Evolutionary conservation across 768 basidiomycete genomes (phyloP), one percentile per base, ranked within the genome.

Genomic region (Epithele typhae): DNA sequence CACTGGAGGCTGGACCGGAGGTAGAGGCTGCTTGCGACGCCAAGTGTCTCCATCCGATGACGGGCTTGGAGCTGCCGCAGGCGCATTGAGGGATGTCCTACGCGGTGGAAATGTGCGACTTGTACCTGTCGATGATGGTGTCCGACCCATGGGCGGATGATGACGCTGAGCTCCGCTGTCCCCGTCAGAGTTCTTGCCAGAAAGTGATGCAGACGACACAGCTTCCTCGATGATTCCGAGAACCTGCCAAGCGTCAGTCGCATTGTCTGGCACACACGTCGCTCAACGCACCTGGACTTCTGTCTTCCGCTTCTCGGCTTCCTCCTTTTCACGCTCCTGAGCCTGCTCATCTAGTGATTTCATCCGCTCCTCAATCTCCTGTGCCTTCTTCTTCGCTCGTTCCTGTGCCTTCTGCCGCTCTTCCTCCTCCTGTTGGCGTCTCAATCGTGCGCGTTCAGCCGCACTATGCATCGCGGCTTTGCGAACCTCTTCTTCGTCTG

Each of bases 391-490:
- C 51, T 78, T 74, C 12, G 92, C 92, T 14, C 92, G 74, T 56
- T 92, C 90, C 55, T 79, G 79, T 63, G 85, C 84, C 38, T 78
- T 83, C 59, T 89, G 82, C 14, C 91, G 75, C 54, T 87, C 84
- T 51, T 82, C 84, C 60, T 94, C 92, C 55, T 93, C 92, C 41
- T 85, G 76, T 57, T 88, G 83, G 38, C 89, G 71, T 44, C 92
- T 73, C 51, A 84, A 77, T 58, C 80, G 84, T 5, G 92, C 92
- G 33, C 90, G 77, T 51, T 88, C 90, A 2, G 92, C 92, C 5
- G 87, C 87, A 45, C 65, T 77, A 49, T 91, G 90, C 92, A 93
- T 92, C 15, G 82, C 68, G 37, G 81, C 79, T 61, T 87, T 86
- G 47, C 77, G 75, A n/a, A 70, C 77, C 42, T 79, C 79, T 41